Base-by-base conservation (phyloP, 2,329 filamentous ascomycete species). In the Sporothrix globosa region DNA sequence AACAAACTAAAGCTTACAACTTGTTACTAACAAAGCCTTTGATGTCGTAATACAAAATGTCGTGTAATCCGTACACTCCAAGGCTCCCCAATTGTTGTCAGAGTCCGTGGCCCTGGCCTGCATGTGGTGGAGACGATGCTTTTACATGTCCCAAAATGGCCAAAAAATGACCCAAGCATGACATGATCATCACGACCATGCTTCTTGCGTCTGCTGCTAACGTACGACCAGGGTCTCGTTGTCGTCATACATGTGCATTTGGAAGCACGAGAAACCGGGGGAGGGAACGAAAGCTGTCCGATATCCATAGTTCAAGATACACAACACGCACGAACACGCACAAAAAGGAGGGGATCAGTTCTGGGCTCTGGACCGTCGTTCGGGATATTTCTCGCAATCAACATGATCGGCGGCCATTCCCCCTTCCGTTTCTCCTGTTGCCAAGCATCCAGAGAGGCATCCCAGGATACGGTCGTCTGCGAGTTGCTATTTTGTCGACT, bases 181-280 rank as follows among this genome's bases (percentile, higher is more conserved):
- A 48, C 21, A 63, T 65, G 60, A 65, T 50, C 60, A 30, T 41
- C 60, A 48, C 41, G 60, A 19, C 27, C 21, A 48, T 48, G 41
- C 60, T 50, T 61, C 58, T 44, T 61, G 39, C 58, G 21, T 61
- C n/a, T 34, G 61, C 14, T 48, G 24, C 61, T 65, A 50, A 50
- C 50, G 61, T 34, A 34, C 17, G 44, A 34, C 61, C 14, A 65
- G 61, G 61, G 61, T 65, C 44, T 24, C 14, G 17, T 17, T 65
- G 61, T 65, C 61, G 61, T 65, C 61, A 65, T 65, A 65, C 61
- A 65, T 34, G 34, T 34, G 9, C 34, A 34, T 34, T 34, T 34
- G 9, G 5, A 34, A 34, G 34, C 34, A 34, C 6, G 34, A 34
- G 34, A 30, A 30, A 30, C 27, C 27, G 27, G 27, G 27, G 41